Percentiles rank a stretch among this genome's conserved stretches.
These are phyloP conservation scores for Lentinula aciculospora DNA, from an alignment of 768 basidiomycete genomes.

Conservation along the genomic window DNA sequence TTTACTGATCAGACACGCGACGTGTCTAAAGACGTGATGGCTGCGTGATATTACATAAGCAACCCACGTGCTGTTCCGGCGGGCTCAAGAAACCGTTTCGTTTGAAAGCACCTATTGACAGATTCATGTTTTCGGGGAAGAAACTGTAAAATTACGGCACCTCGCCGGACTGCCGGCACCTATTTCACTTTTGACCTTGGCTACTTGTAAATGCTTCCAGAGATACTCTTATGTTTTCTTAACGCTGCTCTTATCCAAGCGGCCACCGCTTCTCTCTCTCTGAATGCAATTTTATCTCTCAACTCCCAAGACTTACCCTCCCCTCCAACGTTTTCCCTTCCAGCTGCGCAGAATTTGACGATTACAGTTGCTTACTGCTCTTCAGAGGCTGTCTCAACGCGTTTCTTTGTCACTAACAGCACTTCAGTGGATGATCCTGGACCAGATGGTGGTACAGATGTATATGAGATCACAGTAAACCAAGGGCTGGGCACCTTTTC, in stretches of 20 bases:
- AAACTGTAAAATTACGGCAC: not conserved
- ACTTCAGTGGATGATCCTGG: constrained; percentile 30
- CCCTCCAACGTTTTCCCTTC: constrained; percentile 35
- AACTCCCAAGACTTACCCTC: constrained; percentile 21
- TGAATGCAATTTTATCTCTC: constrained; percentile 33
- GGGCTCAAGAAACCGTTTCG: too few relatives aligned
- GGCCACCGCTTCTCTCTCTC: constrained; percentile 16
- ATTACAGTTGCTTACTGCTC: constrained; percentile 49
- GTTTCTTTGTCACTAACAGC: constrained; percentile 58
- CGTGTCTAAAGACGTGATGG: too few relatives aligned
- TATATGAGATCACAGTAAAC: constrained; percentile 41
- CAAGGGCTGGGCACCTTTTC: constrained; percentile 50
- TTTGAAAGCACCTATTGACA: too few relatives aligned
- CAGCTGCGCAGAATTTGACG: constrained; percentile 29
- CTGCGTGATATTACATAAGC: too few relatives aligned
- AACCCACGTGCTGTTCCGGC: too few relatives aligned
- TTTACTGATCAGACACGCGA: too few relatives aligned
- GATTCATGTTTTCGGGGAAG: not conserved
- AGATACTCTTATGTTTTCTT: constrained; percentile 5
- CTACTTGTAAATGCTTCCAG: constrained; percentile 7
- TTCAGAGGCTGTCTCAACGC: constrained; percentile 26
- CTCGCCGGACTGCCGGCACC: not conserved
- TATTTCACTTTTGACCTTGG: not conserved
- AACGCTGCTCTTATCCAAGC: constrained; percentile 3
- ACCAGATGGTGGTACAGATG: constrained; percentile 29